phyloP scores from a whole-genome alignment of 78 protist species.

The Dictyostelium citrinum region DNA sequence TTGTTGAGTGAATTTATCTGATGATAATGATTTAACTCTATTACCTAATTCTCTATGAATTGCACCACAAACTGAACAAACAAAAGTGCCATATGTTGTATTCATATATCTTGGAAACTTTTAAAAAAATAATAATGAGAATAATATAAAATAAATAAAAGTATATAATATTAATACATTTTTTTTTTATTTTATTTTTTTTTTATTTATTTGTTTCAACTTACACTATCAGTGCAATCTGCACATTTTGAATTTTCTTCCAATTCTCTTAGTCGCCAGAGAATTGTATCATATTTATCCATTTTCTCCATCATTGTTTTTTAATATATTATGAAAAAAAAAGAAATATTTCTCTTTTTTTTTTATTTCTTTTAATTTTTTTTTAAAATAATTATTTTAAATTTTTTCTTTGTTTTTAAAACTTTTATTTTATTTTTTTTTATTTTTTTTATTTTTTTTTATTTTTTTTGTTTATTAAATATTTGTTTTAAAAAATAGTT shows the following conservation, averaged over 20 bases:
- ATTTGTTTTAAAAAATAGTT: neutral
- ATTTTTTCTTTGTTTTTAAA: neutral
- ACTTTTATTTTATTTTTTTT: neutral
- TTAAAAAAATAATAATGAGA: neutral
- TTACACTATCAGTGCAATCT: constrained; percentile 68
- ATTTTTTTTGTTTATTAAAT: neutral
- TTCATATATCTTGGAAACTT: constrained; percentile 70
- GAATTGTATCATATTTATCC: constrained; percentile 26
- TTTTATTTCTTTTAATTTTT: neutral
- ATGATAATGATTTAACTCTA: constrained; percentile 26
- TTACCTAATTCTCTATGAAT: constrained; percentile 64
- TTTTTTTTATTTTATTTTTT: neutral
- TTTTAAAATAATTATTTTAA: neutral
- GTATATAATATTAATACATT: no score
- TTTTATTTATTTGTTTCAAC: neutral
- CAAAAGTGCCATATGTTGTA: constrained; percentile 65
- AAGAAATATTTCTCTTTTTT: neutral
- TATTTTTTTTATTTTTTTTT: neutral
- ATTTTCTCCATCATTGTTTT: constrained; percentile 60
- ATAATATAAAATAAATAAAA: neutral
- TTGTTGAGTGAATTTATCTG: constrained; percentile 24
- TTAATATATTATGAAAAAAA: neutral
- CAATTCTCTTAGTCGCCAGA: constrained; percentile 44
- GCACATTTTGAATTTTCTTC: constrained; percentile 70
- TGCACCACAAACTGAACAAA: constrained; percentile 66